Evolutionary conservation across 306 rosid genomes (phyloP), one percentile per base, ranked within the genome.

Genomic region (Prunus kanzakura): DNA sequence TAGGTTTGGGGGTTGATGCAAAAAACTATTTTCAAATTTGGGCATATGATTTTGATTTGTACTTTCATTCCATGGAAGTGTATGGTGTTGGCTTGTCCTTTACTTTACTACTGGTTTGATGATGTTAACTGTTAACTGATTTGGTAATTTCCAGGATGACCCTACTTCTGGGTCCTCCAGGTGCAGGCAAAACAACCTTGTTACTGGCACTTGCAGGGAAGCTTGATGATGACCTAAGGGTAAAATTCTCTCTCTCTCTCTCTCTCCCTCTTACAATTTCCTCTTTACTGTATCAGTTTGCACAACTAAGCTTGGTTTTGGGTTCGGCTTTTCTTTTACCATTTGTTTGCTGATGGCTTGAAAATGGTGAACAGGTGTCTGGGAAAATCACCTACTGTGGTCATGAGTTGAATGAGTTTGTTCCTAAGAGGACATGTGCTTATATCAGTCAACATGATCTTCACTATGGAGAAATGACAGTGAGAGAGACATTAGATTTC

Each of bases 401-500:
- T 2, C 90, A 93, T 82, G 92, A 88, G 76, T 50, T 91, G 23
- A 52, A 78, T 62, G 97, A 91, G 76, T 89, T 91, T 70, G 86
- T 91, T 54, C 89, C 98, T 35, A 90, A 83, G 20, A 93, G 97
- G 83, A 93, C 97, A 10, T 89, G 96, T 64, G 97, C 98, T 38
- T 93, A 93, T 76, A 90, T 93, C 67, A 83, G 94, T 56, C 97
- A 93, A 23, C 84, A 89, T 71, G 97, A 93, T 79, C 85, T 88
- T 74, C 98, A 93, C 43, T 81, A 84, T 57, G 96, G 93, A 32
- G 97, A 93, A 77, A 89, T 93, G 98, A 93, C 98, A 20, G 97
- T 93, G 50, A 89, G 97, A 74, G 97, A 93, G 82, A 89, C 98
- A 16, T 82, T 93, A 76, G 92, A 91, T 69, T 93, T 89, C 72